These are phyloP conservation scores for Pseudogymnoascus sp. DNA, from an alignment of 2,329 filamentous ascomycete genomes.

Conservation along the genomic window DNA sequence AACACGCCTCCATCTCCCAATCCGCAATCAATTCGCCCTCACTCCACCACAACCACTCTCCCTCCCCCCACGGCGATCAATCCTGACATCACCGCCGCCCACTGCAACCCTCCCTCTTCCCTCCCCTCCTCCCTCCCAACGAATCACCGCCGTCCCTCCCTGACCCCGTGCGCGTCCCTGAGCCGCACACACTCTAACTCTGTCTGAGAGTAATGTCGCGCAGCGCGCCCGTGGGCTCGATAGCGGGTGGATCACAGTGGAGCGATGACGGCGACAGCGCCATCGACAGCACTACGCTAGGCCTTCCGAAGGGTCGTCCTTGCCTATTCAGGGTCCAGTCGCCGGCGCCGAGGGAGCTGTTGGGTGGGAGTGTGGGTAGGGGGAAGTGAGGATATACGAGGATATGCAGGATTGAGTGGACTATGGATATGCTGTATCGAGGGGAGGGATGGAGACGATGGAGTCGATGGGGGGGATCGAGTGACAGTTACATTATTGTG, in stretches of 20 bases:
- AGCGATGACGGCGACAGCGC: background rate
- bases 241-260: background rate
- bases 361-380: background rate
- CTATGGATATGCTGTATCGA: background rate
- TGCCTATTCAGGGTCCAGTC: background rate
- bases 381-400: conserved; percentile 4
- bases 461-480: background rate
- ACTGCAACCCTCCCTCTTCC: background rate
- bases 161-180: background rate
- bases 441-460: background rate
- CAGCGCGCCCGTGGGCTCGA: background rate
- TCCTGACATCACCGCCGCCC: background rate
- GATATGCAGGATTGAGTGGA: background rate
- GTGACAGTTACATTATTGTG: background rate
- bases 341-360: background rate
- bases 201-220: conserved; percentile 6
- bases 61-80: background rate
- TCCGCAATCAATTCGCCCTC: background rate
- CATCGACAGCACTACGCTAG: conserved; percentile 2
- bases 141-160: background rate
- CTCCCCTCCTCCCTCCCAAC: background rate
- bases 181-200: background rate
- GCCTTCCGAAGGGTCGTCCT: background rate
- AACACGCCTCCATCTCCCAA: background rate
- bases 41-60: background rate